Base-by-base conservation (phyloP, 768 basidiomycete species). In the Mycena olivaceomarginata region DNA sequence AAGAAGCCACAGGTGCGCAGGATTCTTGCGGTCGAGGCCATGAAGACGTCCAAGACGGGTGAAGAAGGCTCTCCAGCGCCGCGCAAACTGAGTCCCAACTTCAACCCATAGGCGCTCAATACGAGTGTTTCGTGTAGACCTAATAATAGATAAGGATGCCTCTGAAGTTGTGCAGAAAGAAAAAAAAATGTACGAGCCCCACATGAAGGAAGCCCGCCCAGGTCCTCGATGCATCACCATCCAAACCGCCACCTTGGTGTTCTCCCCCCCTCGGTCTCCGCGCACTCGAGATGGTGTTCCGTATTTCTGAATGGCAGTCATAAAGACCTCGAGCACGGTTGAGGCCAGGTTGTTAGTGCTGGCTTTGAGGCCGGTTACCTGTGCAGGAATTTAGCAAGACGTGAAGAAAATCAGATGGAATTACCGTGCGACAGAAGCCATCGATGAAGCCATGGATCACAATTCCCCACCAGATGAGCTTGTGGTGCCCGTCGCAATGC, bases 191-290 rank as follows among this genome's bases (percentile, higher is more conserved):
- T 37, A 70, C 69, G 57, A 57, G 39, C 67, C 67, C 67, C 67
- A 69, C 67, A 69, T 69, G 10, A 69, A 69, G 0, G 67, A 69
- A 15, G 56, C 67, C 20, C 82, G 67, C 16, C 81, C 79, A 0
- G 74, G 62, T 0, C 86, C 86, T 13, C 77, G 62, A 2, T 60
- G 25, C 70, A 79, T 73, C 22, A 84, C 78, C 86, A 87, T 86
- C 39, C 66, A 83, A 0, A 79, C 75, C 1, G 83, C 77, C 8
- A 83, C 81, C 12, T 77, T 74, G 4, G 81, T 78, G 73, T 86
- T 86, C 67, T 0, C n/a, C n/a, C 80, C 79, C 0, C 84, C 84
- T 37, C 76, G 72, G 67, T 85, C 69, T 5, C 69, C 69, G 0
- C 69, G 69, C 41, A 70, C 0, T 31, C 69, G 18, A 37, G 69